Percentiles rank a stretch among this genome's conserved stretches.
These are phyloP conservation scores for Amaranthus tricolor DNA, from an alignment of 179 eudicot species.

Conservation along the genomic window DNA sequence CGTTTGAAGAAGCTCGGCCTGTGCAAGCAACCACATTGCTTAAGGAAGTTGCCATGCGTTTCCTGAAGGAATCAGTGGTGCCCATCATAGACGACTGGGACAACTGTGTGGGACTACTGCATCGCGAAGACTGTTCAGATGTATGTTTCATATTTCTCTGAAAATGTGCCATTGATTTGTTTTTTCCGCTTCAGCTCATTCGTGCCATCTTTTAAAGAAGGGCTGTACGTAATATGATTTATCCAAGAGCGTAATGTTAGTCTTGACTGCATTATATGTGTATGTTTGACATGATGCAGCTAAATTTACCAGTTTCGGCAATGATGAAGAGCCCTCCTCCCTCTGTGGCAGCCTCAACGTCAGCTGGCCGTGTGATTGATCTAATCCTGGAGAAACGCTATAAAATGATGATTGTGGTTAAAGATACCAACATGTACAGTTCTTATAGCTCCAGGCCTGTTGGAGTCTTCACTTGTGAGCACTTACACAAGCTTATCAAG, in stretches of 20 bases:
- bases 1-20: conserved; percentile 56
- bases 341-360: conserved; percentile 48
- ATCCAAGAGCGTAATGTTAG: background rate
- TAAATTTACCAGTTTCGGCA: conserved; percentile 46
- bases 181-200: background rate
- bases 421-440: conserved; percentile 34
- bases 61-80: conserved; percentile 46
- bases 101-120: conserved; percentile 61
- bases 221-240: background rate
- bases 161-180: background rate
- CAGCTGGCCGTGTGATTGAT: conserved; percentile 54
- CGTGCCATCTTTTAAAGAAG: background rate
- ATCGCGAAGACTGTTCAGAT: conserved; percentile 62
- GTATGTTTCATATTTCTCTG: conserved; percentile 26
- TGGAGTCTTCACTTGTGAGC: conserved; percentile 58
- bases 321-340: conserved; percentile 75
- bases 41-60: conserved; percentile 49
- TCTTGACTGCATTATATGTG: background rate
- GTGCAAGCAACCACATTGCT: conserved; percentile 42
- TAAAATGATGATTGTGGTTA: conserved; percentile 56
- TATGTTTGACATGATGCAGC: conserved; percentile 34
- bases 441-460: conserved; percentile 44
- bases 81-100: conserved; percentile 73
- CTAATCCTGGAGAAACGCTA: conserved; percentile 55
- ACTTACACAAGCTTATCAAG: conserved; percentile 38